These are phyloP conservation scores for Trichosanthes truncata DNA, from an alignment of 306 rosid species.

Conservation along the genomic window DNA sequence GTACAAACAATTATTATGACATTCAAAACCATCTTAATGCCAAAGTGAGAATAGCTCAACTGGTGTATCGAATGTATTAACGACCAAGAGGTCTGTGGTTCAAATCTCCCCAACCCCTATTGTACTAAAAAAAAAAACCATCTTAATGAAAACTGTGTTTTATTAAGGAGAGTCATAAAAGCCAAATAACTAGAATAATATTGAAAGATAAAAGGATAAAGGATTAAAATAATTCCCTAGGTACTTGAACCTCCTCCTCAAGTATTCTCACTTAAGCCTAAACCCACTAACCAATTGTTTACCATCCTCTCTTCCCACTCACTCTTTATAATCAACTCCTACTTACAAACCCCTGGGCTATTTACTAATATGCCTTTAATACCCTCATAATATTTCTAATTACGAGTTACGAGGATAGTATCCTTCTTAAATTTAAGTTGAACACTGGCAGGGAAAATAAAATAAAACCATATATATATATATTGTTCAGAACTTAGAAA, in stretches of 20 bases:
- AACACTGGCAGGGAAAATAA: neutral
- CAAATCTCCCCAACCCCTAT: too few relatives aligned
- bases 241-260: neutral
- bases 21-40: neutral
- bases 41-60: too few relatives aligned
- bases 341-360: neutral
- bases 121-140: too few relatives aligned
- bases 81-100: too few relatives aligned
- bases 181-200: neutral
- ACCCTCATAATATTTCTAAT: neutral
- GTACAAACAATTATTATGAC: neutral
- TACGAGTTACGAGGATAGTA: neutral
- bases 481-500: neutral
- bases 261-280: neutral
- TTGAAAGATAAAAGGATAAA: neutral
- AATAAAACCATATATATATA: neutral
- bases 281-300: neutral
- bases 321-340: neutral
- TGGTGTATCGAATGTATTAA: too few relatives aligned
- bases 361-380: neutral
- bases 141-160: neutral
- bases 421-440: neutral
- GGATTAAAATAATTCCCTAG: neutral
- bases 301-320: neutral
- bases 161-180: neutral